Evolutionary conservation across 1,284 basidiomycete genomes (phyloP), one percentile per base, ranked within the genome.

Genomic region (Tausonia pullulans): DNA sequence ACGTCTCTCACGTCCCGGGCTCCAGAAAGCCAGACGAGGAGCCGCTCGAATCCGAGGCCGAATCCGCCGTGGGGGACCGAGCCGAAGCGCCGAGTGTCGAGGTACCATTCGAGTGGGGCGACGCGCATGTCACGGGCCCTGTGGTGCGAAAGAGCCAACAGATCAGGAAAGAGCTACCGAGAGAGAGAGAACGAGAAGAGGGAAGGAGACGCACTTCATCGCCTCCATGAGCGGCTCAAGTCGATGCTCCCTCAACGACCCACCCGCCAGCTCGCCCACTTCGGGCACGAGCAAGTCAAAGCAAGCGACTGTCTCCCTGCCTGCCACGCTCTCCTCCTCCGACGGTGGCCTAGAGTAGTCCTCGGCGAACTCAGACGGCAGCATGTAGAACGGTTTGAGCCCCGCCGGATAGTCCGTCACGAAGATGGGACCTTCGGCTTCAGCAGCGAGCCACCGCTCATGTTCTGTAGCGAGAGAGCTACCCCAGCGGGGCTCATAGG

Each of bases 331-430:
- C 27, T 27, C 27, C 27, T 27, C 27, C 27, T 27, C 27, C 27
- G 27, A 27, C 27, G 27, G 27, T 27, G 27, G 27, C 27, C 27
- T 27, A 27, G 27, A 27, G 27, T 27, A 27, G 27, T 27, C 27
- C 27, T 27, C 27, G 27, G 27, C 27, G 27, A 27, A 1, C 27
- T 27, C 71, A 63, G 73, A 60, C 5, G 74, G 71, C 46, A 88
- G 85, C 96, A 98, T 98, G 78, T 99, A 99, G 77, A 98, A 98
- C 7, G 96, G 91, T 75, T 99, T 99, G 68, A 89, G 75, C 0
- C 70, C 46, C 1, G 79, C 77, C 0, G 95, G 95, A 74, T 98
- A 99, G 74, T 95, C 84, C 4, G 86, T 90, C 55, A 99, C 87
- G 73, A 98, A 98, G 0, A 94, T 82, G 0, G 96, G 95, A 0